Evolutionary conservation across 495 filamentous ascomycete genomes (phyloP), one percentile per base, ranked within the genome.

Genomic region (Choiromyces venosus): DNA sequence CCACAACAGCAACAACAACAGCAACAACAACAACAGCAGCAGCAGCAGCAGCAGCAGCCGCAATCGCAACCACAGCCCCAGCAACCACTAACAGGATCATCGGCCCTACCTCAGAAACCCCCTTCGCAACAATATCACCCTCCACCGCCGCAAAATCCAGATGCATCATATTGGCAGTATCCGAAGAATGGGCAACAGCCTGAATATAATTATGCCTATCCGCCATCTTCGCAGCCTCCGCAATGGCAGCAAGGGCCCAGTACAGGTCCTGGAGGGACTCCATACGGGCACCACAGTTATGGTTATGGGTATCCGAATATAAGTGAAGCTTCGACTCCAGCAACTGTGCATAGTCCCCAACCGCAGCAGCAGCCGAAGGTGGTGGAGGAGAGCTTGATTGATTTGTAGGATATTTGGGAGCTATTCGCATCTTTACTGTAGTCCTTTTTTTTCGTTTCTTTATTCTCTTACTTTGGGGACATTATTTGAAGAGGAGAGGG

Each of bases 381-480:
- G 38, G 85, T 92, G 71, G 94, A 98, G 83, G 94, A 98, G 83
- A 93, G 91, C 78, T 84, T 98, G 82, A 98, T 98, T 83, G 94
- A 98, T 80, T 84, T 92, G 71, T 92, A 83, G 68, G 69, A 73
- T 56, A 77, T 42, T 69, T 38, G 29, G 29, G 52, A 61, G 25
- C n/a, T 10, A 25, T 61, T 33, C 52, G 25, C 52, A 16, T 61
- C 74, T 67, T 73, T 74, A n/a, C 3, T 7, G n/a, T 35, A 14
- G 44, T 56, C 40, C 21, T 77, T 68, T 14, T 38, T 37, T 73
- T 67, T 46, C 52, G 38, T 67, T 36, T 25, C 3, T 67, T 40
- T 35, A 33, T 68, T 35, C 67, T 70, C 33, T 61, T 56, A 18
- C 19, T 65, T 38, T 76, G 33, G 18, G 65, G 52, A n/a, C 25